Evolutionary conservation across 805 yeast genomes (phyloP).

Genomic region (Danielia reshetovae): DNA sequence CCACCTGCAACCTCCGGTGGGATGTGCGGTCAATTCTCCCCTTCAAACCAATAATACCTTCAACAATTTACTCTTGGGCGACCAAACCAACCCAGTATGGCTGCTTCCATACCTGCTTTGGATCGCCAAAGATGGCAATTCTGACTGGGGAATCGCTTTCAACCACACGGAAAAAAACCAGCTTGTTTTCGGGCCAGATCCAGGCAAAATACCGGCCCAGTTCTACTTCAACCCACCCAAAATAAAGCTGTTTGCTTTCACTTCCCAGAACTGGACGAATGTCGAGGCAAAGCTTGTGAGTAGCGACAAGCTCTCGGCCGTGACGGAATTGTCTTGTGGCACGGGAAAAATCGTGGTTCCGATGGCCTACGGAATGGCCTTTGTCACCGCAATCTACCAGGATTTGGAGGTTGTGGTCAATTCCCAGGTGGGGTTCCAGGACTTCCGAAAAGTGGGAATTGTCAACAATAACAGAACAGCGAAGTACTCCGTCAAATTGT

Average conservation of each 20-base stretch:
- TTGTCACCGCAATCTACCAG: conserved; percentile 55
- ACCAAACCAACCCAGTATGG: conserved; percentile 70
- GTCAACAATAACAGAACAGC: conserved; percentile 30
- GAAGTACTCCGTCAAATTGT: conserved; percentile 54
- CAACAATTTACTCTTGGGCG: conserved; percentile 64
- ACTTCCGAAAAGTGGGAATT: conserved; percentile 31
- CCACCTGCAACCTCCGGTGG: conserved; percentile 36
- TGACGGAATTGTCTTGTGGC: conserved; percentile 17
- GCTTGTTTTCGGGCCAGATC: conserved; percentile 67
- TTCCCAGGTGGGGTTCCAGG: conserved; percentile 64
- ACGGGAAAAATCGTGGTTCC: conserved; percentile 49
- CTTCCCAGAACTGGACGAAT: conserved; percentile 26
- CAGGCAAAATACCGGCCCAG: conserved; percentile 47
- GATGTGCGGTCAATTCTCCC: conserved; percentile 33
- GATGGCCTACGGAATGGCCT: conserved; percentile 79
- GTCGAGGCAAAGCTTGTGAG: conserved; percentile 19
- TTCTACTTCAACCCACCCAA: conserved; percentile 68
- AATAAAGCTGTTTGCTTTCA: conserved; percentile 52
- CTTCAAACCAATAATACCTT: conserved; percentile 77
- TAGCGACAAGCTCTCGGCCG: conserved; percentile 31
- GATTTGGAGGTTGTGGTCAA: conserved; percentile 32
- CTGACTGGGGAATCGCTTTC: conserved; percentile 60
- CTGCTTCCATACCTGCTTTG: conserved; percentile 79
- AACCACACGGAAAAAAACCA: conserved; percentile 59
- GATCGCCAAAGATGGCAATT: conserved; percentile 46